Base-by-base conservation (phyloP, 73 alveolate genomes). In the Blepharisma japonicum region DNA sequence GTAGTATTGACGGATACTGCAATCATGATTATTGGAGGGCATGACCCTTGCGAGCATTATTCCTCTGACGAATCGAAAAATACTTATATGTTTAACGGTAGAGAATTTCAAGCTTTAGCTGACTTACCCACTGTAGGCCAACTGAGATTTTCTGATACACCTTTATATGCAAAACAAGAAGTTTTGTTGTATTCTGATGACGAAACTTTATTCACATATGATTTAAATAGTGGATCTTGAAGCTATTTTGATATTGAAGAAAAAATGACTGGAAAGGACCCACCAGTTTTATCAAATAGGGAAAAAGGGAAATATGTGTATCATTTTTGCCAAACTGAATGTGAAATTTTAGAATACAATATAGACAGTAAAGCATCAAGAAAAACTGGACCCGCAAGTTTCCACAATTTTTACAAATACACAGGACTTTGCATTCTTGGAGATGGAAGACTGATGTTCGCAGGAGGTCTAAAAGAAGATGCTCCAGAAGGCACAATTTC, bases 191-290 rank as follows among this genome's bases (percentile, higher is more conserved):
- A 61, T 25, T 61, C 74, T 18, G 74, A 61, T 14, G 74, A 61
- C 46, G 74, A 61, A 9, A 61, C 23, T 25, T 25, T 61, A 9
- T 61, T 61, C 4, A 14, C 74, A 18, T 61, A 61, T 25, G 47
- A 61, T 61, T 25, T 61, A 8, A 14, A 14, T 14, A 61, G 38
- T 2, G 23, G 23, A 8, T 61, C 74, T 25, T 61, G 74, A 39
- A 61, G 74, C 23, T 61, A 14, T 39, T 8, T 61, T n/a, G 74
- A 61, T 48, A 8, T 61, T 20, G 74, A 61, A 61, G 74, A 61
- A 61, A 61, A 61, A 25, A 39, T 61, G 11, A 25, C n/a, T 61
- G 49, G 46, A 14, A 39, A 61, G 5, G 38, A 8, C 3, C 74
- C 74, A 1, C 14, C 18, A 4, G 18, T 61, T 14, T 14, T 8